Base-by-base conservation (phyloP, 257 asterid genomes). In the Apocynum venetum region DNA sequence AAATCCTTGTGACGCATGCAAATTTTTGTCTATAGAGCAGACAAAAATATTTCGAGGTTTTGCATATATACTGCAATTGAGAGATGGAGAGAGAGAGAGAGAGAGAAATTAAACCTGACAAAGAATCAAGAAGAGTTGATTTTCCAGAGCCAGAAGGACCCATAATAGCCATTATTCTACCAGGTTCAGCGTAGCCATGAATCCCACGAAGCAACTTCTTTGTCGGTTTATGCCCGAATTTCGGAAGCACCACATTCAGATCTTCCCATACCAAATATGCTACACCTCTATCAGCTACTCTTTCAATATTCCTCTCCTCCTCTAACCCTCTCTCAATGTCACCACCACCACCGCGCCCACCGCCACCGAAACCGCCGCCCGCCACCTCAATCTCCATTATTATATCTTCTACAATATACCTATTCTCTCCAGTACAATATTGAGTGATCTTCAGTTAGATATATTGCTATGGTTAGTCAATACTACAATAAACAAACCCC, bases 91-190 rank as follows among this genome's bases (percentile, higher is more conserved):
- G 40, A 71, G 12, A 51, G 19, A 51, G 19, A 51, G 19, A 12
- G 19, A 48, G 10, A 4, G 10, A 12, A 48, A 4, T 6, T 2
- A n/a, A 56, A 92, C 98, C 98, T 85, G 98, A 97, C 73, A 95
- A 89, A 47, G 99, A 81, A 86, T 95, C 99, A 59, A 95, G 99
- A 77, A 95, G 97, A 13, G 98, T 94, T 36, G 98, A 92, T 91
- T 94, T 94, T 51, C 98, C 98, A 40, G 98, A 91, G 17, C 98
- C 97, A 49, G 99, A 95, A 84, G 99, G 99, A 60, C 98, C 98
- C 97, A 95, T 95, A 64, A 95, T 91, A 75, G 98, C 99, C 97
- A 93, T 88, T 89, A 89, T 91, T 88, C 97, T 85, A 72, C 96
- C 97, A 46, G 98, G 98, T 77, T 90, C 91, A 51, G 98, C 98